phyloP scores from a whole-genome alignment of 2,329 filamentous ascomycete species.

The Colletotrichum incanum region DNA sequence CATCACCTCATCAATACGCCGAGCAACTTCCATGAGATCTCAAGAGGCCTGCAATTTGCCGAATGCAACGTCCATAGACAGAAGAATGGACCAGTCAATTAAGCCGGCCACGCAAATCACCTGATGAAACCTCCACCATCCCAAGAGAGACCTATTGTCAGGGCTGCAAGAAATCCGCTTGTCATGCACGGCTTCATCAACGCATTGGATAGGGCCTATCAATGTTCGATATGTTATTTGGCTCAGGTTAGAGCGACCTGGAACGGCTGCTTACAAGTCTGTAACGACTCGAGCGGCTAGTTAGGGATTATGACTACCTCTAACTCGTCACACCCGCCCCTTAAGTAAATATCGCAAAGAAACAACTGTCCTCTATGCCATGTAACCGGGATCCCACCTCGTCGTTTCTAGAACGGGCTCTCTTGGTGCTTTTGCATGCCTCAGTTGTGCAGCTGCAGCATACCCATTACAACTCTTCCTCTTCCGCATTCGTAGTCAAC shows the following conservation, averaged over 20 bases:
- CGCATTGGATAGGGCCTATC: no score
- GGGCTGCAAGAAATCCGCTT: background rate
- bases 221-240: background rate
- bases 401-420: background rate
- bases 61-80: background rate
- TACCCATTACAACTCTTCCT: constrained; percentile 37
- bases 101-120: background rate
- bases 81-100: background rate
- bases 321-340: background rate
- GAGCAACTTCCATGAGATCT: no score
- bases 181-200: background rate
- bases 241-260: background rate
- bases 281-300: background rate
- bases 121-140: background rate
- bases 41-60: no score
- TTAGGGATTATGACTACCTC: background rate
- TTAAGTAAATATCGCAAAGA: background rate
- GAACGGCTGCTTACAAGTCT: background rate
- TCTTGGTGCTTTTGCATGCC: background rate
- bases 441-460: background rate
- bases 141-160: background rate
- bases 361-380: background rate
- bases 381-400: background rate
- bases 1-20: background rate
- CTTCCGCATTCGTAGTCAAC: constrained; percentile 21